These are phyloP conservation scores for Fusarium proliferatum DNA, from an alignment of 2,329 filamentous ascomycete species.

Conservation along the genomic window DNA sequence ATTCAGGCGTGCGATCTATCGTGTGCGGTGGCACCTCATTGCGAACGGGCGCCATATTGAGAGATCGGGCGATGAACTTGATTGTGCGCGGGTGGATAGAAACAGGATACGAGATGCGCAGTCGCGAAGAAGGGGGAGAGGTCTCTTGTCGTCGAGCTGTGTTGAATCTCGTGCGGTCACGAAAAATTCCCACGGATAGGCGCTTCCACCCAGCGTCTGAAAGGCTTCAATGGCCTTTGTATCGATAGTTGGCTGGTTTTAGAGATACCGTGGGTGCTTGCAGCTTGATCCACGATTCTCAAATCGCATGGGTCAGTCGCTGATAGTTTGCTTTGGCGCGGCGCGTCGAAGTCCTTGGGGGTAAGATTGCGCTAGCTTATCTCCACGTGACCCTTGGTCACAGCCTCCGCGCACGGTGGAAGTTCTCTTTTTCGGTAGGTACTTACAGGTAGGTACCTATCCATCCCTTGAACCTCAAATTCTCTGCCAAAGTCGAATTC, in stretches of 20 bases:
- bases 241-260: constrained; percentile 5
- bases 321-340: constrained; percentile 31
- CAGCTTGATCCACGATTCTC: constrained; percentile 28
- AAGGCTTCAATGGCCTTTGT: neutral
- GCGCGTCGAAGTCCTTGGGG: constrained; percentile 33
- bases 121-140: neutral
- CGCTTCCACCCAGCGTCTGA: constrained; percentile 8
- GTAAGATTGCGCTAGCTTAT: constrained; percentile 17
- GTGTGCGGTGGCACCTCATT: constrained; percentile 54
- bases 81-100: constrained; percentile 2
- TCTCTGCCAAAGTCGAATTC: neutral
- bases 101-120: constrained; percentile 13
- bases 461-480: constrained; percentile 31
- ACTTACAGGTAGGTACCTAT: neutral
- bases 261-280: constrained; percentile 20
- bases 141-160: neutral
- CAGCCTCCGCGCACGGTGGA: neutral
- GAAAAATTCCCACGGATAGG: constrained; percentile 1
- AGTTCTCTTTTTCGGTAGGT: neutral
- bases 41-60: constrained; percentile 50
- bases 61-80: neutral
- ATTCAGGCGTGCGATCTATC: constrained; percentile 75
- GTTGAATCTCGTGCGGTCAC: constrained; percentile 15
- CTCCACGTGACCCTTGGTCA: constrained; percentile 22
- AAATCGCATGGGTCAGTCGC: constrained; percentile 33